Evolutionary conservation across 2,329 filamentous ascomycete genomes (phyloP).

Genomic region (Endoconidiophora polonica): DNA sequence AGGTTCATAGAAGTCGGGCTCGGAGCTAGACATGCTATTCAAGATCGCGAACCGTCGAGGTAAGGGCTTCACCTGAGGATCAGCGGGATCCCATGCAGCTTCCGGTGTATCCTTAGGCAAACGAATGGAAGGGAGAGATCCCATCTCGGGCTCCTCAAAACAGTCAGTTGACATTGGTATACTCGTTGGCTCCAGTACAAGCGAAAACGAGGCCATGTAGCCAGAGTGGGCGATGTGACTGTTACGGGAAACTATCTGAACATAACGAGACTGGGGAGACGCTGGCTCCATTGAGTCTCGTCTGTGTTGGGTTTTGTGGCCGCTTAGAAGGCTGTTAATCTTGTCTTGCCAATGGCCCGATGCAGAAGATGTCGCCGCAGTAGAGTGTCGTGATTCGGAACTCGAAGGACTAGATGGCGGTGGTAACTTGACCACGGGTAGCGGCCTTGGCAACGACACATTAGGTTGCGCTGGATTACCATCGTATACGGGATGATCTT

Average conservation of each 20-base stretch:
- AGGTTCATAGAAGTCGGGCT: conserved; percentile 21
- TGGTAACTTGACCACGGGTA: conserved; percentile 68
- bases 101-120: conserved; percentile 47
- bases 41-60: conserved; percentile 32
- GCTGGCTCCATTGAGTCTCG: conserved; percentile 1
- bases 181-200: conserved; percentile 4
- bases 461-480: conserved; percentile 48
- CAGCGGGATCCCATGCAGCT: conserved; percentile 44
- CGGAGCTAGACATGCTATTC: conserved; percentile 21
- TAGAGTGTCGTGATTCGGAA: background rate
- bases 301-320: conserved; percentile 17
- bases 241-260: conserved; percentile 1
- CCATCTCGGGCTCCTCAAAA: conserved; percentile 68
- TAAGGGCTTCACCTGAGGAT: conserved; percentile 36
- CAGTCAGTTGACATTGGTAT: conserved; percentile 63
- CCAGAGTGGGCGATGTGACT: background rate
- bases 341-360: conserved; percentile 52
- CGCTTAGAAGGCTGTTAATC: conserved; percentile 63
- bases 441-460: conserved; percentile 51
- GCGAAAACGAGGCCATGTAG: background rate
- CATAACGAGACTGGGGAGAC: background rate
- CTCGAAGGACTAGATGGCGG: conserved; percentile 25
- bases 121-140: conserved; percentile 54
- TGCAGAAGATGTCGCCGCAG: background rate
- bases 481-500: conserved; percentile 55